Evolutionary conservation across 352 stramenopile species (phyloP).

Genomic region (Phytophthora ramorum): DNA sequence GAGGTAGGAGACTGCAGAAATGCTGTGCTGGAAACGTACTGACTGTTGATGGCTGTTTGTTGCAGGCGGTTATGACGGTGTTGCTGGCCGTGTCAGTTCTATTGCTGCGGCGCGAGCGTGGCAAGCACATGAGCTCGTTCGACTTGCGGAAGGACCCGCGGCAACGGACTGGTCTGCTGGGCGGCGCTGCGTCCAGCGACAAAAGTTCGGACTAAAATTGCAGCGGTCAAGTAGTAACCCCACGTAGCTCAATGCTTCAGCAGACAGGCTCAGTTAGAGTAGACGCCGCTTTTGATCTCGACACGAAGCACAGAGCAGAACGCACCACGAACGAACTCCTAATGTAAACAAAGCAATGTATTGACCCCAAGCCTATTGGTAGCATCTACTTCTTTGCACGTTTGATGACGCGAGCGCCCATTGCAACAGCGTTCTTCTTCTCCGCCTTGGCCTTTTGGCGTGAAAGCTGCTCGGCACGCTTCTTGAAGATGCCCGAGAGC

Average conservation of each 20-base stretch:
- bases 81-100: conserved; percentile 52
- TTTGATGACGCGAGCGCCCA: conserved; percentile 27
- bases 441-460: conserved; percentile 49
- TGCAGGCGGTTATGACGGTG: conserved; percentile 61
- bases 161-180: conserved; percentile 55
- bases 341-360: conserved; percentile 35
- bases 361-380: conserved; percentile 4
- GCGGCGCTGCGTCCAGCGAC: conserved; percentile 23
- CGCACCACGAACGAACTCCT: not conserved
- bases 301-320: too few relatives aligned
- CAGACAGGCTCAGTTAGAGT: conserved; percentile 7
- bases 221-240: not conserved
- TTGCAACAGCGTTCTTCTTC: conserved; percentile 30
- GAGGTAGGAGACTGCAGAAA: conserved; percentile 53
- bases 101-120: conserved; percentile 64
- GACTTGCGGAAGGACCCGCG: conserved; percentile 73
- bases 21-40: not conserved
- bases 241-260: too few relatives aligned
- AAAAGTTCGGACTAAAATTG: conserved; percentile 51
- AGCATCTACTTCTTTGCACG: conserved; percentile 30
- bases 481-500: conserved; percentile 83
- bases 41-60: not conserved
- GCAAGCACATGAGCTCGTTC: conserved; percentile 84
- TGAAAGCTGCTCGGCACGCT: conserved; percentile 61
- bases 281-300: not conserved